phyloP scores from a whole-genome alignment of 2,329 filamentous ascomycete species.

The Didymella keratinophila region DNA sequence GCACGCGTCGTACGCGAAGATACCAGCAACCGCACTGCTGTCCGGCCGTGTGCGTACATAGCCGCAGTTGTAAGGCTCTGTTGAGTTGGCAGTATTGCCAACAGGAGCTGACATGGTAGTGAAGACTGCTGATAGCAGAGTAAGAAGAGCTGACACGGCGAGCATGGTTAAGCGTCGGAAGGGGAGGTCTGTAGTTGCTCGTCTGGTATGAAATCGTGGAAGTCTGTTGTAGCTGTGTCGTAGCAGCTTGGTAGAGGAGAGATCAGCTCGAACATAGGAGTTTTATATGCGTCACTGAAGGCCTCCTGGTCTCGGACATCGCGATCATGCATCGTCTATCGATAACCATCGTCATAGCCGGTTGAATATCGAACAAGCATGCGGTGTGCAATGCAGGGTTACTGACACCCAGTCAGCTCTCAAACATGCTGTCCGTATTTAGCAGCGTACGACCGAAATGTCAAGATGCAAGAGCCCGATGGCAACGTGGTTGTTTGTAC shows the following conservation, averaged over 20 bases:
- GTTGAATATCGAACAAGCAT: constrained; percentile 2
- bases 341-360: neutral
- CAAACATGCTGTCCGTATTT: constrained; percentile 1
- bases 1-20: constrained; percentile 8
- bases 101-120: neutral
- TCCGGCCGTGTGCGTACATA: constrained; percentile 17
- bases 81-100: neutral
- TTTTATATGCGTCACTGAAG: neutral
- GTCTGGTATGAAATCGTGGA: neutral
- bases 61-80: constrained; percentile 16
- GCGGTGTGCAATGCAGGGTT: neutral
- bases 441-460: constrained; percentile 23
- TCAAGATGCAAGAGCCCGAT: constrained; percentile 28
- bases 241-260: neutral
- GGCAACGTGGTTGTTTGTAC: constrained; percentile 28
- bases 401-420: constrained; percentile 14
- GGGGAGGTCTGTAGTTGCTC: neutral
- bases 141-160: neutral
- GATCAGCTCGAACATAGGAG: neutral
- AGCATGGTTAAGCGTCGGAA: neutral
- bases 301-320: too few relatives aligned
- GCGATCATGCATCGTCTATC: neutral
- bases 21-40: constrained; percentile 12
- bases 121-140: neutral
- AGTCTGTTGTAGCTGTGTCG: neutral